Conservation (phyloP, 345 rosid species). For the Passiflora organensis region DNA sequence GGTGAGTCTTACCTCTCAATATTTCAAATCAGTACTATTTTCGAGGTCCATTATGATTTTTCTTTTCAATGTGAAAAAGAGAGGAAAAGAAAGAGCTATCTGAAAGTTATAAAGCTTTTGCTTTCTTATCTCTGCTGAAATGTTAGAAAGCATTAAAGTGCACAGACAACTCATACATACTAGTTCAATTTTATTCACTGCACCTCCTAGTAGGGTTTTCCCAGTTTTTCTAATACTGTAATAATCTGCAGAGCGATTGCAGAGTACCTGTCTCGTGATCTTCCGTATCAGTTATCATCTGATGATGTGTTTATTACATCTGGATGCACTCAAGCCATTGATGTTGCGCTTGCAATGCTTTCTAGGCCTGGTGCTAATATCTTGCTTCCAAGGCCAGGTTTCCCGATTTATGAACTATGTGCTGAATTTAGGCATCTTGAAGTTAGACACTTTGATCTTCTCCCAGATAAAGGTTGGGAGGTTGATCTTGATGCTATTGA, state of each 20-base stretch:
- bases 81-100: too few relatives aligned
- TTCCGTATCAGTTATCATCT: constrained; percentile 67
- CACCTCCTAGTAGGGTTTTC: too few relatives aligned
- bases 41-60: too few relatives aligned
- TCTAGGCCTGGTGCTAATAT: constrained; percentile 75
- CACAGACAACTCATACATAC: too few relatives aligned
- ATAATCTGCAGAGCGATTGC: constrained; percentile 58
- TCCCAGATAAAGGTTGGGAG: constrained; percentile 82
- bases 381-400: constrained; percentile 82
- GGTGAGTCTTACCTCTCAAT: too few relatives aligned
- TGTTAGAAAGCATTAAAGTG: too few relatives aligned
- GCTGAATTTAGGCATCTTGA: constrained; percentile 67
- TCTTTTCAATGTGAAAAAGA: too few relatives aligned
- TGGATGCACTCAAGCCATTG: constrained; percentile 95
- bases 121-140: too few relatives aligned
- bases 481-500: constrained; percentile 66
- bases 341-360: constrained; percentile 76
- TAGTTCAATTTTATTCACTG: too few relatives aligned
- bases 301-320: constrained; percentile 87
- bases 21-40: too few relatives aligned
- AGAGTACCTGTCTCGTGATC: constrained; percentile 67
- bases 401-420: constrained; percentile 82
- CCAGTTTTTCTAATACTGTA: neutral
- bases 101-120: too few relatives aligned
- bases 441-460: constrained; percentile 76